Base-by-base conservation (phyloP, 495 filamentous ascomycete species). In the Penicillium longicatenatum region DNA sequence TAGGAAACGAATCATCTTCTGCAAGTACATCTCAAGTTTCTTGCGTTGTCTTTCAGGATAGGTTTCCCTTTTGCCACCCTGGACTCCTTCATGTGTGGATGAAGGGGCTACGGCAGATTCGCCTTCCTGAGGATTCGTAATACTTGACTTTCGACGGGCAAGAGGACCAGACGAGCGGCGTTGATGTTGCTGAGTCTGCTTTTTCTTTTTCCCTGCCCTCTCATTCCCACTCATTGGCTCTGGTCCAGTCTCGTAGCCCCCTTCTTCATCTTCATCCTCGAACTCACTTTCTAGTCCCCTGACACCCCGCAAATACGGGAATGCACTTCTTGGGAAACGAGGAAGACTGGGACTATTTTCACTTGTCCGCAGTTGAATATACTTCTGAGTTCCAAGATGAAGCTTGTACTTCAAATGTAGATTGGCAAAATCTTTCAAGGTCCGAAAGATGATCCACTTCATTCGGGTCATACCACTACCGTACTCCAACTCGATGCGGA, bases 401-500 rank as follows among this genome's bases (percentile, higher is more conserved):
- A 96, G 71, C 64, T 93, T 94, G 79, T 97, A 99, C 63, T 93
- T 89, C 60, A 90, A 79, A 70, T 99, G 95, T 6, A 99, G 79
- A 65, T 97, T 96, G 60, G 90, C 82, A 67, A 99, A 96, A 63
- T 99, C 94, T 61, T 85, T 82, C 52, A 97, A 79, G 22, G 89
- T 88, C 22, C 94, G 84, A 62, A 90, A 86, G 54, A 99, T 92
- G 48, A 91, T 86, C 94, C 94, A 99, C 64, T 92, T 93, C 94
- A 99, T 98, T 51, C 95, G 82, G 24, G 92, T 96, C 54, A 93
- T 84, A 4, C 95, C 94, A 65, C 88, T 97, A 6, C 94, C 94
- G 73, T 99, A 99, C 70, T 99, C 94, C 42, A 99, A 74, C 57
- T 96, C 91, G 48, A 99, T 92, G 29, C 88, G 85, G 68, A 99